Evolutionary conservation across 1,284 basidiomycete genomes (phyloP), one percentile per base, ranked within the genome.

Genomic region (Fomitopsis pinicola): DNA sequence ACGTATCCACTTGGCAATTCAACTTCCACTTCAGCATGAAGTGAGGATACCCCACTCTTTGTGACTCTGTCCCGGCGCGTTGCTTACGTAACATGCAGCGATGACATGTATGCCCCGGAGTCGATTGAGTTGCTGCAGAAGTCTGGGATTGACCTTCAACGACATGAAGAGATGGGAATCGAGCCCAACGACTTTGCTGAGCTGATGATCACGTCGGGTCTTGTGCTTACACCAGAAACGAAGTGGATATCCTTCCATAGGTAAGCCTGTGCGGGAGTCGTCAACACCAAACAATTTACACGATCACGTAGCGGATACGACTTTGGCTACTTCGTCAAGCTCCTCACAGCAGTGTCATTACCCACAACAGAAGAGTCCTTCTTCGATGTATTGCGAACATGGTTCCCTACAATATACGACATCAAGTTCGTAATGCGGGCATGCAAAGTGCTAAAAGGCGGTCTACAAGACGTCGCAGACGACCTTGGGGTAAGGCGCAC

Each of bases 201-300:
- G 78, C 81, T 98, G 42, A 87, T 99, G 78, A 97, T 98, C 68
- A 98, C 97, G 14, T 96, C 93, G 8, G 97, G 97, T 0, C 78
- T 99, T 65, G 97, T 98, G 14, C 77, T 99, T 64, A 83, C 91
- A 55, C 88, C 91, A 57, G 94, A 97, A 60, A 92, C 94, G 55
- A 96, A 86, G 76, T 99, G 97, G 97, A 91, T 99, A 72, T 96
- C 95, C 22, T 99, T 98, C 76, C 97, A 98, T 75, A 95, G 94
- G 94, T 94, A 71, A 73, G 90, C 78, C 60, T 61, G 48, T 66
- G 58, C 53, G 57, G 60, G 48, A 45, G 53, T 56, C 57, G 57
- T 46, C 62, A 3, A 36, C 35, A 35, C 30, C 30, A 33, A 8
- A 5, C 30, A 33, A 33, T 8, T 33, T 33, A 33, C 3, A 8